Evolutionary conservation across 2,329 filamentous ascomycete genomes (phyloP), one percentile per base, ranked within the genome.

Genomic region (Fusarium sp.): DNA sequence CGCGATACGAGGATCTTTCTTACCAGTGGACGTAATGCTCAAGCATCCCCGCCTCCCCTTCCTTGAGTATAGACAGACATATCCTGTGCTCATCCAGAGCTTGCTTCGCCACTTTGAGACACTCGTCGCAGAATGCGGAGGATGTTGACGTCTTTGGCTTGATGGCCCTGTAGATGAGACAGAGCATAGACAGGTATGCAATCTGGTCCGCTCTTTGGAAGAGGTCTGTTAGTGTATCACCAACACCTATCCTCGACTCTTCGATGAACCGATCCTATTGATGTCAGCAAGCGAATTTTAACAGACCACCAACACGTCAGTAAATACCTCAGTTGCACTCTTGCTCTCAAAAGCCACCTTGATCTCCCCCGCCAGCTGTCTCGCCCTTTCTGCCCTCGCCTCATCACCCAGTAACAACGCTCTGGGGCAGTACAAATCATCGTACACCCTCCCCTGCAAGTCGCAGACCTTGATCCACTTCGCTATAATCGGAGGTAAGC

Each of bases 1-100:
- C 2, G 12, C 7, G 2, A 30, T 8, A 6, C 6, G 10, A 0
- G 10, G 6, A 2, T 14, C 0, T 7, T 18, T 16, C 58, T 30
- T 53, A 61, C 60, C 60, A 63, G 5, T 64, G 18, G 6, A 65
- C 27, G 12, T 49, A 65, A 4, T 64, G 32, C 37, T 51, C 57
- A 11, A 63, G 37, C 16, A 63, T 5, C 0, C 60, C 7, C 0
- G 57, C 8, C 3, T 63, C 60, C 0, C 44, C 48, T 7, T 29
- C 37, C 12, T 41, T 46, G 3, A 63, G 42, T 2, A 63, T 41
- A 0, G 41, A 55, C 1, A 63, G 7, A 3, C 60, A 63, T n/a
- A 47, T 27, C 1, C 40, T 34, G 3, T 63, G 60, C 7, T 63
- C 32, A 6, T 63, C 57, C 1, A 63, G 41, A 3, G 30, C 57